Evolutionary conservation across 306 rosid species (phyloP), one percentile per base, ranked within the genome.

Genomic region (Hylodesmum podocarpum): DNA sequence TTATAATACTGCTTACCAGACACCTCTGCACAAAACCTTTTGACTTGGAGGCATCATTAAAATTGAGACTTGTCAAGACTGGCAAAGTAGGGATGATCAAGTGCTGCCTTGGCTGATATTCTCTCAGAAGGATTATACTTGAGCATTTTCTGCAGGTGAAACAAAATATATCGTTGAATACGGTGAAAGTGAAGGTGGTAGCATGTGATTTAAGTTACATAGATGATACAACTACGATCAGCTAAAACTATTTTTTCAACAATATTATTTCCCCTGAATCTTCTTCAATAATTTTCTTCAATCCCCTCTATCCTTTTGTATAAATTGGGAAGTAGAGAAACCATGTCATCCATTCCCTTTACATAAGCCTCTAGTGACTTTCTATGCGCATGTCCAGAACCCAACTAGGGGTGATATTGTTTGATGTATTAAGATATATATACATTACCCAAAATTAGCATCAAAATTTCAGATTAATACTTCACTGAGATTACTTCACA

Each of bases 61-160:
- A 73, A 94, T 63, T 94, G 98, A 66, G 96, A 95, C 86, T 88
- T 92, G 87, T 95, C 98, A 12, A 95, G 93, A 84, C 87, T 82
- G 78, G 90, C 97, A 34, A 95, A 95, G 83, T 95, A 95, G 27
- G 98, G 97, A 73, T 95, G 98, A 68, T 92, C 96, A 43, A 95
- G 85, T 13, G 98, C 98, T 63, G 89, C 97, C 83, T 95, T 95
- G n/a, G 98, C 98, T 33, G 97, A 95, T 78, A 95, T 95, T 81
- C 97, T 92, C 40, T 90, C 98, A 49, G 82, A 84, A 18, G 96
- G 98, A 70, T 95, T 90, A 27, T 90, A 92, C 75, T 75, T 81
- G 6, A 95, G 97, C 98, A 92, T 92, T 86, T 89, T 90, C 97
- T 95, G 96, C 86, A 83, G 33, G 47, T 5, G 53, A 25, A 76